Evolutionary conservation across 306 rosid species (phyloP).

Genomic region (Malus sieversii): DNA sequence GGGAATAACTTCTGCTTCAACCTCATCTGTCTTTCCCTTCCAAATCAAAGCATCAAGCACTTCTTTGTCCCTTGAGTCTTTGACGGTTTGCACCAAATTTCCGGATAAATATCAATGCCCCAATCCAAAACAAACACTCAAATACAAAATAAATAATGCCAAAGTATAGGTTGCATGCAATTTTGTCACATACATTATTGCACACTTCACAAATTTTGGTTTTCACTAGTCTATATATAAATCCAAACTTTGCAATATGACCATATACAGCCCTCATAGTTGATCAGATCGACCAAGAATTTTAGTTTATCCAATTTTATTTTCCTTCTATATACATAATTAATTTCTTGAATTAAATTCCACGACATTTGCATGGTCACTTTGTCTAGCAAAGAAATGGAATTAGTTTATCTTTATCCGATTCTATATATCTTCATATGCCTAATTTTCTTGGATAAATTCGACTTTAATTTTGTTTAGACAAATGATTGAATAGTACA

Average conservation of each 20-base stretch:
- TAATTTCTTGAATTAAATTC: background rate
- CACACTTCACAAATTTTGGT: background rate
- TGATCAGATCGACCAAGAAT: background rate
- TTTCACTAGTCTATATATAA: background rate
- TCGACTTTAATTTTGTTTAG: too few relatives aligned
- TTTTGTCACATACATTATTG: background rate
- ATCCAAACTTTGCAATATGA: background rate
- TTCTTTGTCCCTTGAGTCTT: conserved; percentile 1
- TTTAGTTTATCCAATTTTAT: background rate
- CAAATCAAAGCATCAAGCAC: conserved; percentile 16
- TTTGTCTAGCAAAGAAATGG: background rate
- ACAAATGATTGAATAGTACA: too few relatives aligned
- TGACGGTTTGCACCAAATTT: conserved; percentile 23
- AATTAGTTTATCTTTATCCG: background rate
- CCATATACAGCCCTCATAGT: background rate
- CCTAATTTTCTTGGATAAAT: too few relatives aligned
- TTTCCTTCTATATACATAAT: background rate
- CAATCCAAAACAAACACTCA: background rate
- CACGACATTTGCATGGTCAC: background rate
- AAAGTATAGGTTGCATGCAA: background rate
- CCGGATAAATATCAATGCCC: conserved; percentile 19
- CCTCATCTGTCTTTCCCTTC: conserved; percentile 24
- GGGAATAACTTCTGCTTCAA: conserved; percentile 40
- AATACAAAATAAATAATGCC: background rate
- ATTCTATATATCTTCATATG: too few relatives aligned